phyloP scores from a whole-genome alignment of 2,329 filamentous ascomycete genomes.

The Xylaria sp. region DNA sequence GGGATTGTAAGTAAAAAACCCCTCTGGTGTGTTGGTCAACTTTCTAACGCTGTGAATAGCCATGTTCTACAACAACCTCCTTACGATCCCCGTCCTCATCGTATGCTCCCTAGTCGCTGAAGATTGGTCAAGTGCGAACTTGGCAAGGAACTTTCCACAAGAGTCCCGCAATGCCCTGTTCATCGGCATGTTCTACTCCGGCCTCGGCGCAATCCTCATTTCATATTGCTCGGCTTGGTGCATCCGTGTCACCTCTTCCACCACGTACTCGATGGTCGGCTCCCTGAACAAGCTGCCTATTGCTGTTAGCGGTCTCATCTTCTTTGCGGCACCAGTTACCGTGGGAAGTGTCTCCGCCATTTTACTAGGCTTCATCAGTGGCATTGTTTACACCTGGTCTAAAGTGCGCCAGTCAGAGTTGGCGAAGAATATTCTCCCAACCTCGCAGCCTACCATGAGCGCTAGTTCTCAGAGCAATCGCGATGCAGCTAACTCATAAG shows the following conservation, averaged over 20 bases:
- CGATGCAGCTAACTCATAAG: constrained; percentile 79
- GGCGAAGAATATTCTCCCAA: constrained; percentile 73
- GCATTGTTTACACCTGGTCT: constrained; percentile 87
- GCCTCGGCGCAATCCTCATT: constrained; percentile 93
- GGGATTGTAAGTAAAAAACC: constrained; percentile 82
- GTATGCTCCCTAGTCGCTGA: constrained; percentile 83
- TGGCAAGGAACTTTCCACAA: constrained; percentile 87
- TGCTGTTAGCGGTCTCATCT: constrained; percentile 88
- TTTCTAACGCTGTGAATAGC: constrained; percentile 65
- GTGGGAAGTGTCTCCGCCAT: constrained; percentile 93
- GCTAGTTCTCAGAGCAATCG: constrained; percentile 91
- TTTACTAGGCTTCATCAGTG: constrained; percentile 87
- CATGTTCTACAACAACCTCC: constrained; percentile 99
- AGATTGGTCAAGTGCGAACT: constrained; percentile 89
- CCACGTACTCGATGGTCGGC: constrained; percentile 98
- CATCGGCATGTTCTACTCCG: constrained; percentile 92
- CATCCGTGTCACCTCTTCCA: constrained; percentile 95
- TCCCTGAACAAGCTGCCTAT: constrained; percentile 98
- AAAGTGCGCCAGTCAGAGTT: constrained; percentile 82
- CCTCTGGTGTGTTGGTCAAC: not conserved
- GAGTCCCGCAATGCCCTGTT: constrained; percentile 82
- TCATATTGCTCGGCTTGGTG: constrained; percentile 99
- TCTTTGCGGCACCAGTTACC: constrained; percentile 94
- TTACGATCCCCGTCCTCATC: constrained; percentile 92
- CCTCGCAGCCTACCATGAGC: constrained; percentile 77